Percentiles rank a stretch among this genome's conserved stretches.
Conservation (phyloP, 2,329 filamentous ascomycete genomes). For the Monilinia polystroma region DNA sequence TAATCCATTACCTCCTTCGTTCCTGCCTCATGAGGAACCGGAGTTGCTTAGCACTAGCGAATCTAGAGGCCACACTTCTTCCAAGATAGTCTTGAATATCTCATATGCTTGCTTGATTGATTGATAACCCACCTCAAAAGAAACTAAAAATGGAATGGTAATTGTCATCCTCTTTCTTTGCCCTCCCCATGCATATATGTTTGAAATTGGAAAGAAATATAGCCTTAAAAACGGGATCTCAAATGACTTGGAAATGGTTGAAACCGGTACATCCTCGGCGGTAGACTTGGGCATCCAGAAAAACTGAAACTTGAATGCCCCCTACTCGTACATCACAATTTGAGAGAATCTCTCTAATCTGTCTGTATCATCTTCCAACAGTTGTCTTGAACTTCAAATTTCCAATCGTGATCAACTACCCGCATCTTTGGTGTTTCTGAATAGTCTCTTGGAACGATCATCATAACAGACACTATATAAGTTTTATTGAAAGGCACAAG, state of each 20-base stretch:
- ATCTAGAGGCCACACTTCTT: neutral
- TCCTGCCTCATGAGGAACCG: neutral
- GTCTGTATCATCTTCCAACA: neutral
- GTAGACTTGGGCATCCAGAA: neutral
- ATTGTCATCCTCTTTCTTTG: neutral
- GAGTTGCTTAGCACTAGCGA: neutral
- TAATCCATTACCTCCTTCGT: neutral
- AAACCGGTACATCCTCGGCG: neutral
- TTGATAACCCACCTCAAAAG: neutral
- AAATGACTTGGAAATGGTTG: neutral
- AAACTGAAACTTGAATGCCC: slow-evolving; percentile 5
- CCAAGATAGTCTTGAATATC: neutral
- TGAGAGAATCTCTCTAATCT: neutral
- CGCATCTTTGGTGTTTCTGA: slow-evolving; percentile 4
- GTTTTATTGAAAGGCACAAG: neutral
- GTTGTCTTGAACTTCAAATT: neutral
- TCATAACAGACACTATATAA: slow-evolving; percentile 5
- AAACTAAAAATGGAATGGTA: neutral
- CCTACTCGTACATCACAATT: slow-evolving; percentile 2
- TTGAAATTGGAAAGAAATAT: neutral
- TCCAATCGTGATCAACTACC: neutral
- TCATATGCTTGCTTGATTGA: neutral
- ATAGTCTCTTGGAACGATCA: neutral
- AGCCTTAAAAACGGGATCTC: neutral
- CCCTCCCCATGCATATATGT: neutral